A percentile compares a stretch with the other conserved stretches of the same genome.
phyloP scores from a whole-genome alignment of 2,329 filamentous ascomycete species.

The Aspergillus niger region DNA sequence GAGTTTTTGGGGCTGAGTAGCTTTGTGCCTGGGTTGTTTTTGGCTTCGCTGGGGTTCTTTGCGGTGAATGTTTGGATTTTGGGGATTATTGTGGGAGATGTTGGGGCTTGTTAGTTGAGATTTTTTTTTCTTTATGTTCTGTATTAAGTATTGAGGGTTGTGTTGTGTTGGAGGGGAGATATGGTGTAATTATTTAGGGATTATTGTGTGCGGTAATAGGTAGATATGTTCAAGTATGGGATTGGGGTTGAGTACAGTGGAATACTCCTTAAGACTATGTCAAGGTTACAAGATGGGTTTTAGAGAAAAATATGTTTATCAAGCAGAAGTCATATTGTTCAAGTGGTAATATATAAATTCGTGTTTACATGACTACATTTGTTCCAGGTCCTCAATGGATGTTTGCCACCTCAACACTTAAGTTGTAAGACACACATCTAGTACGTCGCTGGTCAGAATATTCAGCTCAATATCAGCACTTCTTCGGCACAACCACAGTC shows the following conservation, averaged over 20 bases:
- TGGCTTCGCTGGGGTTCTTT: constrained; percentile 77
- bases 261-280: too few species aligned
- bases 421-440: constrained; percentile 45
- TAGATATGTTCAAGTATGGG: too few species aligned
- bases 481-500: constrained; percentile 98
- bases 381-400: constrained; percentile 50
- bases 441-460: constrained; percentile 43
- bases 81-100: constrained; percentile 74
- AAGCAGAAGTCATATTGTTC: too few species aligned
- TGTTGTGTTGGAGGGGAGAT: too few species aligned
- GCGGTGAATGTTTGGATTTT: constrained; percentile 84
- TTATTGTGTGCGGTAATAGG: too few species aligned
- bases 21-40: constrained; percentile 82
- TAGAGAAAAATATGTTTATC: too few species aligned
- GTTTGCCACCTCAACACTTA: constrained; percentile 39
- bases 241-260: too few species aligned
- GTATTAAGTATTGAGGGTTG: too few species aligned
- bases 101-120: constrained; percentile 28
- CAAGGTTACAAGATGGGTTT: too few species aligned
- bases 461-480: constrained; percentile 76
- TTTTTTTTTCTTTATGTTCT: too few species aligned
- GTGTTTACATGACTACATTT: constrained; percentile 18
- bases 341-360: too few species aligned
- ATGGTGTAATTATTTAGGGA: too few species aligned
- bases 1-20: constrained; percentile 81